Percentiles rank a stretch among this genome's conserved stretches.
These are phyloP conservation scores for Trichoderma afroharzianum DNA, from an alignment of 2,329 filamentous ascomycete genomes.

Conservation along the genomic window DNA sequence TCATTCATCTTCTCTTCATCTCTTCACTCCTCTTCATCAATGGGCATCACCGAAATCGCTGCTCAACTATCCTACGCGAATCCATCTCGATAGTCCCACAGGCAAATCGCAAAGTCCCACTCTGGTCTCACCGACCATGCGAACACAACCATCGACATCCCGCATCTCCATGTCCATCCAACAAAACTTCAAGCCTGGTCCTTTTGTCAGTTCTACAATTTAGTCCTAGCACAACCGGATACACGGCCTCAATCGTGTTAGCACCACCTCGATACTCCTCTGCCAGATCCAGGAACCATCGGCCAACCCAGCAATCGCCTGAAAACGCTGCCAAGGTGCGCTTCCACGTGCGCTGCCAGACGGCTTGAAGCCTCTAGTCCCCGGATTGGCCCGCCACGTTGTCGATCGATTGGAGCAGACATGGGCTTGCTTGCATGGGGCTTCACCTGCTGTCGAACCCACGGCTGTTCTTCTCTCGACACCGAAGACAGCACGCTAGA, in stretches of 20 bases:
- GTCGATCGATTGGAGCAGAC: conserved; percentile 28
- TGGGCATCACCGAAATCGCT: not conserved
- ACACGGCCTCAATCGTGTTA: not conserved
- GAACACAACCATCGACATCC: not conserved
- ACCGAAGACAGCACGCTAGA: conserved; percentile 12
- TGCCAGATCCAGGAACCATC: conserved; percentile 1
- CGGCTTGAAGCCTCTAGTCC: conserved; percentile 9
- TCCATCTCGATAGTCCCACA: not conserved
- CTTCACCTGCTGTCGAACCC: not conserved
- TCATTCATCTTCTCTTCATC: not conserved
- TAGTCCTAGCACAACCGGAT: not conserved
- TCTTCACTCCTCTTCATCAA: not conserved
- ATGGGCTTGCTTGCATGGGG: conserved; percentile 10
- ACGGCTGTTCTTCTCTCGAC: conserved; percentile 11
- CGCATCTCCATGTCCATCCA: not conserved
- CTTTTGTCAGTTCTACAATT: not conserved
- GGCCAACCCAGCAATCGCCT: not conserved
- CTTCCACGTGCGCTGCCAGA: conserved; percentile 2
- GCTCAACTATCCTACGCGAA: not conserved
- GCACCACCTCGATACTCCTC: not conserved
- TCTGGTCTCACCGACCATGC: not conserved
- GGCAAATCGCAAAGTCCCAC: not conserved
- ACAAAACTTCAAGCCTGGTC: not conserved
- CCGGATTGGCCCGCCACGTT: conserved; percentile 25
- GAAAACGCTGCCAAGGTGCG: not conserved